A percentile compares a stretch with the other conserved stretches of the same genome.
Evolutionary conservation across 2,329 filamentous ascomycete genomes (phyloP).

Genomic region (Penicillium polonicum): DNA sequence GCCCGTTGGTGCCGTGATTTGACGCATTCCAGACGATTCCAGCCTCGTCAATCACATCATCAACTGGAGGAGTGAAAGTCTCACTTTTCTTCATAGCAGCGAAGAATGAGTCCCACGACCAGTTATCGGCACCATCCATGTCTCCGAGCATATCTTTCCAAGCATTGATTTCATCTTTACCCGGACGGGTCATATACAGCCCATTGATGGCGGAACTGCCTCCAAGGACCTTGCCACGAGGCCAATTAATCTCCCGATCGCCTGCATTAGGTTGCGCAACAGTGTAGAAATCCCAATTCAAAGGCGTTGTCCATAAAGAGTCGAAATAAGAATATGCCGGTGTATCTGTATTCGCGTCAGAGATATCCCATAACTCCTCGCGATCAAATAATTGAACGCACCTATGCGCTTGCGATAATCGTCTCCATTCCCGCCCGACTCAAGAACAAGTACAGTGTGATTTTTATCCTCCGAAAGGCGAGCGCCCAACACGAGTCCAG

Average conservation of each 20-base stretch:
- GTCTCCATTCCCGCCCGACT: conserved; percentile 34
- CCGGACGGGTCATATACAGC: conserved; percentile 36
- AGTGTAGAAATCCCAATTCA: conserved; percentile 37
- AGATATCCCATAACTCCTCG: not conserved
- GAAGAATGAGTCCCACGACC: conserved; percentile 37
- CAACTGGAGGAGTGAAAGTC: conserved; percentile 23
- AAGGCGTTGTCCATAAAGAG: conserved; percentile 36
- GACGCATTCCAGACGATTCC: conserved; percentile 28
- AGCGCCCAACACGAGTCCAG: conserved; percentile 49
- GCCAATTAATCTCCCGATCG: conserved; percentile 34
- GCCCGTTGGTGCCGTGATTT: conserved; percentile 23
- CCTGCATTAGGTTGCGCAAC: conserved; percentile 30
- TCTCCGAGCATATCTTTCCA: conserved; percentile 34
- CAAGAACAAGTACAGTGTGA: conserved; percentile 36
- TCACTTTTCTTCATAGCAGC: conserved; percentile 36
- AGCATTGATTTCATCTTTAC: conserved; percentile 34
- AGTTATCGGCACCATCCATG: conserved; percentile 38
- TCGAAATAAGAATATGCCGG: conserved; percentile 36
- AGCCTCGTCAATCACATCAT: conserved; percentile 21
- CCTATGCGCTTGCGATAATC: conserved; percentile 36
- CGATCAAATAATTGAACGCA: conserved; percentile 8
- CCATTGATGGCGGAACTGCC: conserved; percentile 40
- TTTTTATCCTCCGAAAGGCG: conserved; percentile 46
- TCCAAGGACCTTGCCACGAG: conserved; percentile 37
- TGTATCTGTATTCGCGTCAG: conserved; percentile 28